phyloP scores from a whole-genome alignment of 148 eudicot genomes.

The Nepenthes mirabilis region DNA sequence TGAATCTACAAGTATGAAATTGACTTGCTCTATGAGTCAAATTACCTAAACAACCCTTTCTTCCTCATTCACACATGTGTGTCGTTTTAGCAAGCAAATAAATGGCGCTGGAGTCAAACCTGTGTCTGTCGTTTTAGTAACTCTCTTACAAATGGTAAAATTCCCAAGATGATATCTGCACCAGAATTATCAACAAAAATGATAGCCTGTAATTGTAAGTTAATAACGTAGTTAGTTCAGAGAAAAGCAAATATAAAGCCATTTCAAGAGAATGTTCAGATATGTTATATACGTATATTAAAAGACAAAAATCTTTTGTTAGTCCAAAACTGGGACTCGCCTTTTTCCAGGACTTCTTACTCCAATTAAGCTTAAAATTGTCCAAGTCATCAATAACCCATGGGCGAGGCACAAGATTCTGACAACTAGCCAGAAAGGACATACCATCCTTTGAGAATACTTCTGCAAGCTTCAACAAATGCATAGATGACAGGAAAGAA shows the following conservation, averaged over 20 bases:
- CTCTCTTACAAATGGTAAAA: constrained; percentile 96
- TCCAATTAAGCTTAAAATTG: constrained; percentile 55
- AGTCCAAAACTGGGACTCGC: constrained; percentile 17
- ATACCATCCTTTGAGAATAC: constrained; percentile 95
- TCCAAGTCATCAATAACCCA: constrained; percentile 99
- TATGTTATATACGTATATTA: neutral
- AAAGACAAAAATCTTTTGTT: neutral
- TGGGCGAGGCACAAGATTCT: constrained; percentile 89
- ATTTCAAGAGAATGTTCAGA: neutral
- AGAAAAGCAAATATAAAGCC: neutral
- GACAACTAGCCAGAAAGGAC: constrained; percentile 91
- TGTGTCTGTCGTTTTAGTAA: constrained; percentile 79
- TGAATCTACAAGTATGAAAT: too few relatives aligned
- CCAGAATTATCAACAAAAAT: constrained; percentile 98
- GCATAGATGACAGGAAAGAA: constrained; percentile 1
- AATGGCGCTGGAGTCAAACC: constrained; percentile 31
- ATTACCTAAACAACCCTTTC: neutral
- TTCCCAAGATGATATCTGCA: constrained; percentile 88
- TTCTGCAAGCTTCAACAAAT: constrained; percentile 89
- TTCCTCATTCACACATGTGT: neutral
- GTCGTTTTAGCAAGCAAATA: neutral
- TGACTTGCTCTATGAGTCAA: neutral
- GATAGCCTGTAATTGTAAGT: constrained; percentile 50
- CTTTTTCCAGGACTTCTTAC: constrained; percentile 80
- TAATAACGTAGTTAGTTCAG: constrained; percentile 17